Evolutionary conservation across 2,329 filamentous ascomycete genomes (phyloP).

Genomic region (Epichloe brachyelytri): DNA sequence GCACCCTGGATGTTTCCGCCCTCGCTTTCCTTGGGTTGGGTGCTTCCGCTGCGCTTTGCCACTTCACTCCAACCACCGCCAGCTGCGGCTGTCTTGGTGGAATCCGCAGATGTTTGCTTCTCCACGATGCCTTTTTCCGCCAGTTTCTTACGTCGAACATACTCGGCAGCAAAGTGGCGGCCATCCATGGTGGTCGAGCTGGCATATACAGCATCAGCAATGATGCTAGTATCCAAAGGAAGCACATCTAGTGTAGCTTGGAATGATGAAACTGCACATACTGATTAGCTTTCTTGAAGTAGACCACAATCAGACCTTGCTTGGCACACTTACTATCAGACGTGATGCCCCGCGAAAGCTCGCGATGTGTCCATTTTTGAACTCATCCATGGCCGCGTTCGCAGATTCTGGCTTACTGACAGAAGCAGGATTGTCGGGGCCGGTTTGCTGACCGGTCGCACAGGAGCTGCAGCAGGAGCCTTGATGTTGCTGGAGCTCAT

Average conservation of each 20-base stretch:
- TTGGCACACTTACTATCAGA: constrained; percentile 35
- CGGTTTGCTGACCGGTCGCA: constrained; percentile 40
- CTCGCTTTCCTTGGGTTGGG: constrained; percentile 28
- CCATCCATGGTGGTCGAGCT: constrained; percentile 84
- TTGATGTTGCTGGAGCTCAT: constrained; percentile 31
- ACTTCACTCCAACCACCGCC: constrained; percentile 88
- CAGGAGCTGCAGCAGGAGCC: constrained; percentile 24
- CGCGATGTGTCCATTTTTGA: constrained; percentile 83
- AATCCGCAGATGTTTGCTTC: constrained; percentile 48
- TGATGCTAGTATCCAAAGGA: constrained; percentile 65
- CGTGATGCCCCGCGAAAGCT: constrained; percentile 57
- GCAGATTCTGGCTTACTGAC: constrained; percentile 25
- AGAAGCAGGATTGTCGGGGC: constrained; percentile 27
- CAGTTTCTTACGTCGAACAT: constrained; percentile 80
- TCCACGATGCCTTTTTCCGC: constrained; percentile 86
- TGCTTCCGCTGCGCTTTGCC: constrained; percentile 69
- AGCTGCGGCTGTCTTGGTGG: constrained; percentile 28
- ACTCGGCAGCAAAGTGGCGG: constrained; percentile 87
- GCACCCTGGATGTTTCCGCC: constrained; percentile 31
- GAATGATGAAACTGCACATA: constrained; percentile 62
- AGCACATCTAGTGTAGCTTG: constrained; percentile 62
- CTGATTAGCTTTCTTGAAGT: neutral
- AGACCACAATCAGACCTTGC: constrained; percentile 19
- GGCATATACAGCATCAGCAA: constrained; percentile 81
- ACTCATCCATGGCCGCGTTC: constrained; percentile 65